Conservation (phyloP, 805 yeast species). For the Candida arabinofermentans region DNA sequence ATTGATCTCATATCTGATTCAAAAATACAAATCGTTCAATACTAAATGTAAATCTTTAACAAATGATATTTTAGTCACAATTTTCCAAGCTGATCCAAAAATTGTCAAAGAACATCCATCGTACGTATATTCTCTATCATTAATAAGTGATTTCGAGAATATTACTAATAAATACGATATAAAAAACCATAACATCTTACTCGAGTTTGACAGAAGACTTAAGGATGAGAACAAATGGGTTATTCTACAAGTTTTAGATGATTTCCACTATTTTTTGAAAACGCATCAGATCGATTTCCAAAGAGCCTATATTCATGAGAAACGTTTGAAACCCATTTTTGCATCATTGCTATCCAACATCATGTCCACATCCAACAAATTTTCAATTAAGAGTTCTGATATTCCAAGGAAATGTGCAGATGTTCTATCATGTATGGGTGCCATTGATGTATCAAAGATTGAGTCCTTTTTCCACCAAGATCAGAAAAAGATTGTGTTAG, state of each 20-base stretch:
- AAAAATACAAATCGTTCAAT: slow-evolving; percentile 56
- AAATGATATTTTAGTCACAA: slow-evolving; percentile 41
- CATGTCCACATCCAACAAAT: slow-evolving; percentile 53
- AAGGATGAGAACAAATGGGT: slow-evolving; percentile 65
- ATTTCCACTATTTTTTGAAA: slow-evolving; percentile 50
- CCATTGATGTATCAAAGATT: slow-evolving; percentile 61
- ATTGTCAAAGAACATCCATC: slow-evolving; percentile 41
- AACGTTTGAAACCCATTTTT: slow-evolving; percentile 29
- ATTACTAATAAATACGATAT: slow-evolving; percentile 18
- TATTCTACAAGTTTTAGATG: slow-evolving; percentile 66
- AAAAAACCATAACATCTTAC: slow-evolving; percentile 33
- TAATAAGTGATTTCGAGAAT: slow-evolving; percentile 33
- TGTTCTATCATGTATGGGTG: slow-evolving; percentile 74
- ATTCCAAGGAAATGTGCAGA: slow-evolving; percentile 60
- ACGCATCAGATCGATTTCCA: slow-evolving; percentile 49
- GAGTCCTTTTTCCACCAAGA: slow-evolving; percentile 29
- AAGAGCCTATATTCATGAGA: slow-evolving; percentile 36
- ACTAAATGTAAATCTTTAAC: slow-evolving; percentile 47
- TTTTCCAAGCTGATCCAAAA: slow-evolving; percentile 32
- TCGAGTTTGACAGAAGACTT: slow-evolving; percentile 53
- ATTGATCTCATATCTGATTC: slow-evolving; percentile 67
- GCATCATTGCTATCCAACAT: slow-evolving; percentile 49
- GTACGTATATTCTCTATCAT: slow-evolving; percentile 51
- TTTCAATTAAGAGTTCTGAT: slow-evolving; percentile 40
- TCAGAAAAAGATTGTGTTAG: slow-evolving; percentile 43